These are phyloP conservation scores for Dunaliella sp. DNA, from an alignment of 139 green algal species.

Conservation along the genomic window DNA sequence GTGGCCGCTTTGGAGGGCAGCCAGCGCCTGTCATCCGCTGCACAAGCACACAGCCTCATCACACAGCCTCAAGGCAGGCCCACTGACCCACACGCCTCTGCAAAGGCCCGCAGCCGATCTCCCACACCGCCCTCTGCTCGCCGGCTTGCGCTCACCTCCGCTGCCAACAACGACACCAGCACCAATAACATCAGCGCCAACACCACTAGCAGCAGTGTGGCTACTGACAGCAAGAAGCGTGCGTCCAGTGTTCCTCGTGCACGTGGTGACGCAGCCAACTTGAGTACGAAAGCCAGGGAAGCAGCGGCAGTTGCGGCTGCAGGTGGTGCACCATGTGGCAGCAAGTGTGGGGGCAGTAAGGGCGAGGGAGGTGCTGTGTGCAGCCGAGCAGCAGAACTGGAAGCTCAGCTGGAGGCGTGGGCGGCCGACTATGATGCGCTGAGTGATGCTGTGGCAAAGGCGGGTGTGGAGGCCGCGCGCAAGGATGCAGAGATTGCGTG, in stretches of 20 bases:
- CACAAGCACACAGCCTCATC: not conserved
- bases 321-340: not conserved
- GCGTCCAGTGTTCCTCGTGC: not conserved
- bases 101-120: not conserved
- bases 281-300: not conserved
- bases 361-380: not conserved
- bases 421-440: not conserved
- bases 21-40: not conserved
- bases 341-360: no score
- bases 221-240: not conserved
- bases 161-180: not conserved
- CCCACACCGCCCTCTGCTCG: not conserved
- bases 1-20: not conserved
- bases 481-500: slow-evolving; percentile 6
- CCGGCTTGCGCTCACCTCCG: not conserved
- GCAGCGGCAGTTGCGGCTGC: no score
- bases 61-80: not conserved
- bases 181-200: not conserved
- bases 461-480: not conserved
- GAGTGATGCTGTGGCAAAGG: not conserved
- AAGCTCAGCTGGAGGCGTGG: slow-evolving; percentile 1
- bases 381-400: slow-evolving; percentile 2
- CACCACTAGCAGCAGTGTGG: not conserved
- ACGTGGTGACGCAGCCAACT: not conserved
- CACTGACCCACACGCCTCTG: not conserved